Percentiles rank a stretch among this genome's conserved stretches.
Conservation (phyloP, 2,329 filamentous ascomycete genomes). For the Alternaria solani region DNA sequence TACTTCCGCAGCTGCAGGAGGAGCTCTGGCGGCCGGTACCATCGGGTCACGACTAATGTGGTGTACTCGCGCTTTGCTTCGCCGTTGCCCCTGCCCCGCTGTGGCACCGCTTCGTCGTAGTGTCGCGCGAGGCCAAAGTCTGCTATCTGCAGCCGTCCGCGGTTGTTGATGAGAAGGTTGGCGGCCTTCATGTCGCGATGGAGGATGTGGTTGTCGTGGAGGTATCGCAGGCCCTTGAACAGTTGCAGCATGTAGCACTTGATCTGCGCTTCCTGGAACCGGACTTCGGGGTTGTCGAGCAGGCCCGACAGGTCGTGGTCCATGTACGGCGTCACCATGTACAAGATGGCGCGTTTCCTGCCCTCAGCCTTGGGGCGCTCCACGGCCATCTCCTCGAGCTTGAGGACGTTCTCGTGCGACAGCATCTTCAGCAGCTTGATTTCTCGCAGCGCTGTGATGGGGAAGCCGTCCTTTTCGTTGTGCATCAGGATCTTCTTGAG, state of each 20-base stretch:
- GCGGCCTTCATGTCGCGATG: slow-evolving; percentile 99
- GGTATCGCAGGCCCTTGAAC: slow-evolving; percentile 85
- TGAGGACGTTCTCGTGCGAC: slow-evolving; percentile 87
- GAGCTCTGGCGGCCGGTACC: slow-evolving; percentile 95
- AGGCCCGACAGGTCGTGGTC: slow-evolving; percentile 98
- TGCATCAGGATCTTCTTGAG: slow-evolving; percentile 99
- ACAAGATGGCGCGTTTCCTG: slow-evolving; percentile 78
- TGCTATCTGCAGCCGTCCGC: slow-evolving; percentile 91
- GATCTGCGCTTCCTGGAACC: slow-evolving; percentile 87
- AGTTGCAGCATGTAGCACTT: slow-evolving; percentile 98
- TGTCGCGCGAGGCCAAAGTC: slow-evolving; percentile 95
- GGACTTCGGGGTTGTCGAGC: slow-evolving; percentile 90
- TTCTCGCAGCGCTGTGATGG: slow-evolving; percentile 96
- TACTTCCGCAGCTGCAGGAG: slow-evolving; percentile 87
- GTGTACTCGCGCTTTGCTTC: slow-evolving; percentile 92
- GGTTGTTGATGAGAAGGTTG: slow-evolving; percentile 95
- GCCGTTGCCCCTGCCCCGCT: slow-evolving; percentile 79
- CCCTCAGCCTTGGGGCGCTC: slow-evolving; percentile 71
- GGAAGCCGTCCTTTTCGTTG: slow-evolving; percentile 98
- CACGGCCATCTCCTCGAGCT: slow-evolving; percentile 94
- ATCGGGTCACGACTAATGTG: slow-evolving; percentile 93
- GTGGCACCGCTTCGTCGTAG: slow-evolving; percentile 85
- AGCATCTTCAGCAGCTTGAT: slow-evolving; percentile 97
- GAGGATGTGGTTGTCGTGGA: slow-evolving; percentile 85
- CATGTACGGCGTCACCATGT: slow-evolving; percentile 99